Evolutionary conservation across 2,329 filamentous ascomycete species (phyloP), one percentile per base, ranked within the genome.

Genomic region (Colletotrichum neosansevieriae): DNA sequence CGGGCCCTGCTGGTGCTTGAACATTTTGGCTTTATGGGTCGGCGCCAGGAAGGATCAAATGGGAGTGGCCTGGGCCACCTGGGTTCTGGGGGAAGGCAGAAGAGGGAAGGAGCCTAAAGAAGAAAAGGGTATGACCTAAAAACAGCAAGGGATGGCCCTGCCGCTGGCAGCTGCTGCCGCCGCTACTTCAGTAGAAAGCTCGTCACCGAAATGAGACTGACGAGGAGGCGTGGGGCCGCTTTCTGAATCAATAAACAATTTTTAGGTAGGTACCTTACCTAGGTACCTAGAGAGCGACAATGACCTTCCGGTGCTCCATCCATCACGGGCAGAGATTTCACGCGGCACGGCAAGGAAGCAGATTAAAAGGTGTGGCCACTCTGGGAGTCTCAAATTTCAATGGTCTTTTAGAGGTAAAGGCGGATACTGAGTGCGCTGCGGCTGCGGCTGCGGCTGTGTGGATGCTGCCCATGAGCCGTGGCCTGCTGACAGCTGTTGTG

Each of bases 1-100:
- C 29, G 6, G 7, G 29, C 6, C 29, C 36, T 38, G 11, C 42
- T 13, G 15, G 51, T 54, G 51, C 51, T 54, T 54, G 17, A 29
- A 2, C n/a, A 50, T 63, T 64, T 58, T 63, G 47, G 53, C 65
- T 68, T 21, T 49, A 60, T 64, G 65, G 65, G 60, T 60, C 53
- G n/a, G 17, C n/a, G 38, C 24, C 60, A 54, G 36, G 34, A 58
- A 47, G 53, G 53, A 47, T 58, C 59, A 49, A 63, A 58, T 64
- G 65, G 49, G 49, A 50, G 32, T 36, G 40, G 38, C 57, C 57
- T 61, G 49, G 57, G 13, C 57, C 57, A 49, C 19, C 63, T 56
- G 24, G 49, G 21, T 45, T 58, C 64, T 64, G 40, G 60, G 59
- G 60, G 65, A 63, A 34, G 58, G n/a, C 21, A 57, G 42, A 50